Base-by-base conservation (phyloP, 2,329 filamentous ascomycete genomes). In the Magnaporthales sp. region DNA sequence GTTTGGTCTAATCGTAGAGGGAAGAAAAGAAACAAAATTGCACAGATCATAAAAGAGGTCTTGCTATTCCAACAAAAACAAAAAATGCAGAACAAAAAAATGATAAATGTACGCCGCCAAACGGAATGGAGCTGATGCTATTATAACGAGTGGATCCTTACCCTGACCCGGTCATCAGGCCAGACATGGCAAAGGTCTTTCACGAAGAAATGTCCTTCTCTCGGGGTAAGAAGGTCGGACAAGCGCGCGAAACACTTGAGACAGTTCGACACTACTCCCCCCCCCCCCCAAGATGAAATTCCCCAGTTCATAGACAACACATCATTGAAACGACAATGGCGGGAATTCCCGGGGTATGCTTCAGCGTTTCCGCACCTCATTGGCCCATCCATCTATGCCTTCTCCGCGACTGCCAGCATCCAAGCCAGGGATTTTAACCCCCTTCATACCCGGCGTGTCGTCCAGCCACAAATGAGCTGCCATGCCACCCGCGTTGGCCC, bases 401-500 rank as follows among this genome's bases (percentile, higher is more conserved):
- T 97, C 94, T 1, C 94, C 94, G 67, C 88, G 88, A 70, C 89
- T 92, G 7, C 93, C 93, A 0, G 96, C 91, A 63, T 88, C 80
- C 32, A 97, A 83, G 0, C 84, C 85, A 19, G 90, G 87, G 68
- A 97, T 84, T 75, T 86, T 88, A 67, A 94, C 79, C 11, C 84
- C 86, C 72, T 93, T 89, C 93, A 99, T 98, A 8, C 93, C 94
- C 38, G 90, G 89, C 3, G 93, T 93, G 70, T 93, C 91, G 68
- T 91, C 87, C 71, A 98, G 78, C 85, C 94, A 98, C 6, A 81
- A 76, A 72, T 96, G 92, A 7, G 90, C 89, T 4, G 91, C 89
- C 95, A 98, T 98, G 6, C 95, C 95, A 46, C 95, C 95, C 0
- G 95, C 95, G 75, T 98, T 99, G 11, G 95, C 95, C 56, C 95